phyloP scores from a whole-genome alignment of 2,329 filamentous ascomycete genomes.

The Anisogramma anomala region DNA sequence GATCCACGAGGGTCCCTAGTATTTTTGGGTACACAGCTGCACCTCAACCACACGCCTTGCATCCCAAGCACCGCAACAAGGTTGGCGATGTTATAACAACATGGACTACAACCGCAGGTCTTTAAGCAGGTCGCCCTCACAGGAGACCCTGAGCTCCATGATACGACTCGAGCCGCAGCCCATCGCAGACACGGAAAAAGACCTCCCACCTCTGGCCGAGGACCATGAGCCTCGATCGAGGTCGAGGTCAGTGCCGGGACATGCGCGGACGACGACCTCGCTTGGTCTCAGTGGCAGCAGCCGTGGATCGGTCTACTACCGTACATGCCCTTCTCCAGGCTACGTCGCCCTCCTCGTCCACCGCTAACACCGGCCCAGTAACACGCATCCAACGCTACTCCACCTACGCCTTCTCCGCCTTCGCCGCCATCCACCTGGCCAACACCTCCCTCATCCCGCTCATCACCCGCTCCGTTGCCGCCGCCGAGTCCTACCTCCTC shows the following conservation, averaged over 20 bases:
- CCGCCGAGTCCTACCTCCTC: slow-evolving; percentile 75
- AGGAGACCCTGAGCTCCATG: slow-evolving; percentile 52
- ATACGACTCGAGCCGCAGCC: slow-evolving; percentile 73
- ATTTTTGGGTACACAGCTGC: no score
- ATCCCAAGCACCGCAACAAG: no score
- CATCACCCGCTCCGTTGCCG: slow-evolving; percentile 56
- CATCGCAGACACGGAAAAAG: slow-evolving; percentile 46
- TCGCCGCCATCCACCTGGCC: slow-evolving; percentile 63
- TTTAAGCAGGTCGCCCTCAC: slow-evolving; percentile 31
- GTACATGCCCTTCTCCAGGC: slow-evolving; percentile 40
- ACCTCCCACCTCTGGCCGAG: slow-evolving; percentile 28
- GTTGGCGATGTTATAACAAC: not conserved
- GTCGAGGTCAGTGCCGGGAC: slow-evolving; percentile 13
- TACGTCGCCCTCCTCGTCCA: not conserved
- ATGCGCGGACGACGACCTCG: slow-evolving; percentile 25
- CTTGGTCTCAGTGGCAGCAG: slow-evolving; percentile 50
- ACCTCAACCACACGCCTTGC: not conserved
- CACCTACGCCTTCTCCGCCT: slow-evolving; percentile 70
- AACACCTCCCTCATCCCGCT: slow-evolving; percentile 77
- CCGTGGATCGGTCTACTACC: slow-evolving; percentile 64
- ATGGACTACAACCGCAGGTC: slow-evolving; percentile 27
- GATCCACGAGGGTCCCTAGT: no score
- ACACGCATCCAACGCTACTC: slow-evolving; percentile 76
- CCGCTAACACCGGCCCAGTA: slow-evolving; percentile 30
- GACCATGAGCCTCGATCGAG: slow-evolving; percentile 16